Evolutionary conservation across 2,329 filamentous ascomycete species (phyloP).

Genomic region (Cercospora zeae-maydis): DNA sequence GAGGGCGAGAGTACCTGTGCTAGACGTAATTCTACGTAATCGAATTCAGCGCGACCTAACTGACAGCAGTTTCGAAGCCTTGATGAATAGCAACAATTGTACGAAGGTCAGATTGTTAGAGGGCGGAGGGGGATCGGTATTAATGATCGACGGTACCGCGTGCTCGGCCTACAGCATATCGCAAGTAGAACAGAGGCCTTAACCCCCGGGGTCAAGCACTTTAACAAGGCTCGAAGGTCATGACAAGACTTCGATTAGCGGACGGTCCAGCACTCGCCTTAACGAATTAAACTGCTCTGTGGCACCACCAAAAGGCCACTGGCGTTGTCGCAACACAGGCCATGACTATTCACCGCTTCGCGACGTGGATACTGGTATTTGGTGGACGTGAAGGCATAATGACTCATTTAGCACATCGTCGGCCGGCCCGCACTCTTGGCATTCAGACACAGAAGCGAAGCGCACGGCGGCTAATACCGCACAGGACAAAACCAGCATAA

Average conservation of each 20-base stretch:
- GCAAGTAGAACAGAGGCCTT: not conserved
- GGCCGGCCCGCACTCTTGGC: not conserved
- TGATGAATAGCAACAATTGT: not conserved
- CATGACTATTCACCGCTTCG: not conserved
- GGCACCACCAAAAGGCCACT: not conserved
- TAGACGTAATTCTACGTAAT: not conserved
- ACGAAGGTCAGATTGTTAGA: not conserved
- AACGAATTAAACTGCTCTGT: not conserved
- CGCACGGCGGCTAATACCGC: not conserved
- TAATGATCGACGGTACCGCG: not conserved
- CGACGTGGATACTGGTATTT: not conserved
- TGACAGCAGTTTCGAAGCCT: not conserved
- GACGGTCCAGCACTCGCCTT: not conserved
- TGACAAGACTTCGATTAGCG: not conserved
- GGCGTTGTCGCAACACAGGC: not conserved
- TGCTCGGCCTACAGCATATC: not conserved
- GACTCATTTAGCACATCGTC: not conserved
- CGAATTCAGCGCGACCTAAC: not conserved
- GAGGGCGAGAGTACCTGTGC: not conserved
- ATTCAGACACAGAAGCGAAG: not conserved
- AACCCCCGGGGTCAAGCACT: not conserved
- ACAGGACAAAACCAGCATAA: not conserved
- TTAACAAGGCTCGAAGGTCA: not conserved
- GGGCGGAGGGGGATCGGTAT: not conserved
- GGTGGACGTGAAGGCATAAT: not conserved